Base-by-base conservation (phyloP, 768 basidiomycete species). In the Daedalea quercina region DNA sequence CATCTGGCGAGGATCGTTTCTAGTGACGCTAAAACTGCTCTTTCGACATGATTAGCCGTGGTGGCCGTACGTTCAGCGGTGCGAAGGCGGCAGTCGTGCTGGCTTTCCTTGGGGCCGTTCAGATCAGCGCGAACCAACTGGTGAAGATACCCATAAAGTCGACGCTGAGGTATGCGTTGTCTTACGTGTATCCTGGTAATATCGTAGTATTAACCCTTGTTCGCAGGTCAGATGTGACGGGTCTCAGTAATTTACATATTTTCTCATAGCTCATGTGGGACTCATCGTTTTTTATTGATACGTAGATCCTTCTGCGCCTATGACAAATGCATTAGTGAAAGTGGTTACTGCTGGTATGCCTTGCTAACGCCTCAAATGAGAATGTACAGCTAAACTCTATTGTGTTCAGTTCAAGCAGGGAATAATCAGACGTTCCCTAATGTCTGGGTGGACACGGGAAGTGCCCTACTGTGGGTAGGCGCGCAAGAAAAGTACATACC, bases 391-490 rank as follows among this genome's bases (percentile, higher is more conserved):
- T 23, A 6, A 26, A 3, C 20, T 9, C 20, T 20, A 3, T 37
- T 4, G 7, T 13, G 20, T 22, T 3, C 19, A 55, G 54, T 55
- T 2, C 43, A 35, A 20, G 40, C 54, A 34, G 54, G 54, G 9
- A 41, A 55, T 19, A 20, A 41, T 24, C 50, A 55, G 37, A 55
- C 54, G 6, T 55, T 51, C 37, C 11, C 8, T 11, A 35, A 55
- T 17, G 50, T 55, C 7, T 24, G 51, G 9, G 26, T 55, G 31
- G 54, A 55, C 34, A 55, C 54, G 8, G 54, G 54, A 2, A 55
- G 54, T 34, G 49, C 54, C 2, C 45, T 47, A 3, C 54, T 55
- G 17, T 55, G 54, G 54, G 54, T 55, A 6, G 50, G 50, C 20
- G 50, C 43, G 7, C 1, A 44, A 35, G 24, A 41, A 6, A 45